Evolutionary conservation across 129 eudicot species (phyloP).

Genomic region (carrot (Daucus carota)): DH1_v3.0 NC_030386.2:35009501-35010000

Average conservation of each 20-base stretch:
- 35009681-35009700: not conserved
- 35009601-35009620: not conserved
- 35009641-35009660: not conserved
- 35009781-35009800: not conserved
- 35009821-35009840: not conserved
- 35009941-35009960: slow-evolving; percentile 24
- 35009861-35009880: not conserved
- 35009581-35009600: not conserved
- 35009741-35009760: not conserved
- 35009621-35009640: no score
- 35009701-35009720: not conserved
- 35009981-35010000: slow-evolving; percentile 28
- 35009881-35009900: not conserved
- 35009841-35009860: not conserved
- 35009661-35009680: no score
- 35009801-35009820: not conserved
- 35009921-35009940: not conserved
- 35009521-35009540: not conserved
- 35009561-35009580: not conserved
- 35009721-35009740: not conserved
- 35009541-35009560: not conserved
- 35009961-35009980: slow-evolving; percentile 32
- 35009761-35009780: not conserved
- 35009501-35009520: no score
- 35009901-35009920: not conserved